Percentiles rank a stretch among this genome's conserved stretches.
Conservation (phyloP, 306 rosid species). For the Cucumis cinereus region DNA sequence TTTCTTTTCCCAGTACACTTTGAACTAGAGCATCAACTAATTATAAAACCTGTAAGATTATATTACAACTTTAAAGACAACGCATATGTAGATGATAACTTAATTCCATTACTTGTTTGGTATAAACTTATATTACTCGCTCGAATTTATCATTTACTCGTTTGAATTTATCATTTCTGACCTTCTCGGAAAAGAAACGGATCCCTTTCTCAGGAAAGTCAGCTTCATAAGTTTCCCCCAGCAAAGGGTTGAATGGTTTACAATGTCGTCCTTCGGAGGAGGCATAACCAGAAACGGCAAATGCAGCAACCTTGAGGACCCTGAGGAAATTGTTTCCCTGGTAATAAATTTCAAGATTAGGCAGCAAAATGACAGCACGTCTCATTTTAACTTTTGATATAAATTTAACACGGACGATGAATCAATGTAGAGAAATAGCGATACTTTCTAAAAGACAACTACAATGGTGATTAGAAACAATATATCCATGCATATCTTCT, state of each 20-base stretch:
- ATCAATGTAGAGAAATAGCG: neutral
- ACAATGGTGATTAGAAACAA: neutral
- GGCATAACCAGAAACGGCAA: constrained; percentile 96
- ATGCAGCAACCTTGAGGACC: constrained; percentile 79
- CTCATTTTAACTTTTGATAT: neutral
- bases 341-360: constrained; percentile 11
- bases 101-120: neutral
- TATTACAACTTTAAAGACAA: neutral
- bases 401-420: neutral
- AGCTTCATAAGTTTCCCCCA: constrained; percentile 98
- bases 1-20: neutral
- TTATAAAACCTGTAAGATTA: neutral
- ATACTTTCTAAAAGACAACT: neutral
- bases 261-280: constrained; percentile 94
- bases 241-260: constrained; percentile 93
- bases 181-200: constrained; percentile 98
- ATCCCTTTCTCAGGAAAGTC: constrained; percentile 84
- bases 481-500: constrained; percentile 2
- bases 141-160: neutral
- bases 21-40: neutral
- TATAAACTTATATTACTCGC: neutral
- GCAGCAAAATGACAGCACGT: neutral
- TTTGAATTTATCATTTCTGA: too few relatives aligned
- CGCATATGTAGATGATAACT: neutral
- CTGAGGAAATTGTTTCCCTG: constrained; percentile 89